Evolutionary conservation across 768 basidiomycete species (phyloP), one percentile per base, ranked within the genome.

Genomic region (Panus rudis): DNA sequence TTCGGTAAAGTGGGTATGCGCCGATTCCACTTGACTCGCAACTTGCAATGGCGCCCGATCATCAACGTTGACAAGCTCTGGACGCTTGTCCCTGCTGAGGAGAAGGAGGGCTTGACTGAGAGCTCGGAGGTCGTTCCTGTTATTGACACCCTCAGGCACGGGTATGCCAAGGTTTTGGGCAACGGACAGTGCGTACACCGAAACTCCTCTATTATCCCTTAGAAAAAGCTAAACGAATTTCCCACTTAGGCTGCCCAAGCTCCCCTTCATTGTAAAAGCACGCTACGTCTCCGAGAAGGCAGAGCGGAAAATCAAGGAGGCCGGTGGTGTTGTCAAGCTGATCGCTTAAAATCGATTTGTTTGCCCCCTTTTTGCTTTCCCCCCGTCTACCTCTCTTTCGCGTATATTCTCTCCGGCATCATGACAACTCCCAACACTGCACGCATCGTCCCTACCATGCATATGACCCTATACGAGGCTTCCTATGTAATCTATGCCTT

Each of bases 1-100:
- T 98, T 94, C 67, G 93, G 93, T 76, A 97, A 97, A 73, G 91
- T 94, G 65, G 96, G 96, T 90, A 99, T 99, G 94, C 83, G 96
- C 64, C 84, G 84, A 69, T 99, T 86, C 88, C 96, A 99, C 67
- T 69, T 92, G 51, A 92, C 88, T 43, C 84, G 83, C 68, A 96
- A 96, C 68, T 67, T 75, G 55, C 75, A 81, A 69, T 96, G 91
- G 92, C 79, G 85, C 51, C 92, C 94, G 16, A 86, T 84, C 63
- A 89, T 99, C 84, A 99, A 99, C 73, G 82, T 98, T 66, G 96
- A 98, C 79, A 93, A 93, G 73, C 77, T 94, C 41, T 91, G 91
- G 91, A 76, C 79, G 50, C 84, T 96, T 59, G 84, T 96, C 22
- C 89, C 92, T 27, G 79, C 70, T 41, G 84, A 76, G 61, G 81